A percentile compares a stretch with the other conserved stretches of the same genome.
These are phyloP conservation scores for Thermomyces lanuginosus DNA, from an alignment of 2,329 filamentous ascomycete species.

Conservation along the genomic window DNA sequence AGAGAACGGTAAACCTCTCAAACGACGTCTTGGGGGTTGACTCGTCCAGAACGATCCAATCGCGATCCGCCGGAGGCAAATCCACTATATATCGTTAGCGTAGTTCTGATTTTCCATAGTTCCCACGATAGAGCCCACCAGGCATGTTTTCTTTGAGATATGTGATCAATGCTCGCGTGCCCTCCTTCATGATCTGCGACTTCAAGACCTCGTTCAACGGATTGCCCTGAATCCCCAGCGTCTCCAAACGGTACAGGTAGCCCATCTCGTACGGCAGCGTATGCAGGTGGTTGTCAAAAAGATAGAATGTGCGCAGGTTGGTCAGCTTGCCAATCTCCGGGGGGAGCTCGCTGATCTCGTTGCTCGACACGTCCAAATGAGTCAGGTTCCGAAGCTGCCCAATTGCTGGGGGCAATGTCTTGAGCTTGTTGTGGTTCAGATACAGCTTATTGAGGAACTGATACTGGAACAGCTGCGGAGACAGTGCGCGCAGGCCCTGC, in stretches of 20 bases:
- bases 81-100: conserved; percentile 41
- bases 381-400: conserved; percentile 67
- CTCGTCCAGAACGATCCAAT: conserved; percentile 58
- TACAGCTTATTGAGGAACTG: conserved; percentile 82
- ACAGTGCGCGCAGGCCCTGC: conserved; percentile 77
- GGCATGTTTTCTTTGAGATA: conserved; percentile 70
- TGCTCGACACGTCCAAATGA: conserved; percentile 75
- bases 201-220: conserved; percentile 62
- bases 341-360: conserved; percentile 66
- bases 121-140: conserved; percentile 41
- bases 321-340: conserved; percentile 94
- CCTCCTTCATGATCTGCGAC: conserved; percentile 68
- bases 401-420: conserved; percentile 61
- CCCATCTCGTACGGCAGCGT: conserved; percentile 75
- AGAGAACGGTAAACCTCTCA: conserved; percentile 71
- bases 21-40: conserved; percentile 27
- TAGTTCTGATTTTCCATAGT: conserved; percentile 7
- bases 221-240: conserved; percentile 85
- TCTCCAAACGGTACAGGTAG: conserved; percentile 72
- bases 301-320: conserved; percentile 64
- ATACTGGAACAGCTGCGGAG: conserved; percentile 68
- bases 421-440: conserved; percentile 82
- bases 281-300: conserved; percentile 82
- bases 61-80: conserved; percentile 56
- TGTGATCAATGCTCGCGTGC: conserved; percentile 70